phyloP scores from a whole-genome alignment of 1,139 yeast species.

The Diutina siamensis region DNA sequence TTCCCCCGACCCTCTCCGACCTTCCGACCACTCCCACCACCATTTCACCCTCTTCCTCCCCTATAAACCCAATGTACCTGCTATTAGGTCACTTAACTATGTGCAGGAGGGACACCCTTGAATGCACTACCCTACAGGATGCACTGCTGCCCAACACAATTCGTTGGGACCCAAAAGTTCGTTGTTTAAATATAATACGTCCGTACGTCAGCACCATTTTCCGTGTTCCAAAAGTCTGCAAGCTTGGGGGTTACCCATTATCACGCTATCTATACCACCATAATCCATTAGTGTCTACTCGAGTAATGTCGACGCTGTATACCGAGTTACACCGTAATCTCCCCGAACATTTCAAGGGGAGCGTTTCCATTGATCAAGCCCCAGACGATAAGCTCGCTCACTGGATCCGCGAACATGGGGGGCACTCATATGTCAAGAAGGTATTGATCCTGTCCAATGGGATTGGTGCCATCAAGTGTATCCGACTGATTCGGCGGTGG shows the following conservation, averaged over 20 bases:
- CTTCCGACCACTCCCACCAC: too few relatives aligned
- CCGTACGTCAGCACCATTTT: neutral
- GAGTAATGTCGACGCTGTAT: neutral
- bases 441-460: constrained; percentile 95
- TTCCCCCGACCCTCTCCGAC: too few relatives aligned
- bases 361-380: constrained; percentile 62
- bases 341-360: constrained; percentile 70
- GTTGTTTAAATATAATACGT: neutral
- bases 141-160: neutral
- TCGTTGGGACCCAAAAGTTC: neutral
- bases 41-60: too few relatives aligned
- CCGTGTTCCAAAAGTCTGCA: neutral
- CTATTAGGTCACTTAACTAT: neutral
- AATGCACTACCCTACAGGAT: too few relatives aligned
- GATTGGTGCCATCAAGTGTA: constrained; percentile 98
- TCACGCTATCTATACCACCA: neutral
- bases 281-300: neutral
- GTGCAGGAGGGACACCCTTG: neutral
- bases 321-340: constrained; percentile 28
- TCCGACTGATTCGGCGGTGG: constrained; percentile 96
- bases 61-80: too few relatives aligned
- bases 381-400: constrained; percentile 68
- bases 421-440: constrained; percentile 88
- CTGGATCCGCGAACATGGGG: constrained; percentile 76
- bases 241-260: neutral